These are phyloP conservation scores for Beta corolliflora DNA, from an alignment of 179 eudicot species.

Conservation along the genomic window DNA sequence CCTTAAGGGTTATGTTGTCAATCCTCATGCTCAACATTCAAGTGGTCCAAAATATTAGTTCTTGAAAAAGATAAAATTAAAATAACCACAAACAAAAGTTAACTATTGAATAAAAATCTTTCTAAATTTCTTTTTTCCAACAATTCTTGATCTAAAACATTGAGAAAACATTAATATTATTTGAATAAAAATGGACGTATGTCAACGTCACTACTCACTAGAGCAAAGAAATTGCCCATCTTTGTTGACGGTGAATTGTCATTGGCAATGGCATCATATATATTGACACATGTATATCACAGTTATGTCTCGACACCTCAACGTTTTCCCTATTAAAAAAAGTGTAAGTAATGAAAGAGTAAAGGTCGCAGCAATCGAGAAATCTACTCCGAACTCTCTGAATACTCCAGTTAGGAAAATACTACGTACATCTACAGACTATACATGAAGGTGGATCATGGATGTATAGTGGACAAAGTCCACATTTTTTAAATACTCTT, in stretches of 20 bases:
- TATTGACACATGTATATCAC: background rate
- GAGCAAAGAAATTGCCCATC: background rate
- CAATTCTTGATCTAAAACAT: background rate
- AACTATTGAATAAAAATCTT: background rate
- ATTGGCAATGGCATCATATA: background rate
- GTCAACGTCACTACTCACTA: background rate
- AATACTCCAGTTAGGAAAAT: background rate
- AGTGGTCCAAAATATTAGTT: slow-evolving; percentile 12
- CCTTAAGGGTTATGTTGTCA: background rate
- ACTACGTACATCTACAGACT: background rate
- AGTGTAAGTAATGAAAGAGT: slow-evolving; percentile 16
- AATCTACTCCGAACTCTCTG: slow-evolving; percentile 4
- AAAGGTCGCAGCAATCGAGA: slow-evolving; percentile 17
- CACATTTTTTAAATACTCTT: too few relatives aligned
- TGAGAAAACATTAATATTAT: background rate
- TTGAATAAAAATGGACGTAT: background rate
- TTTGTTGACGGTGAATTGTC: slow-evolving; percentile 26
- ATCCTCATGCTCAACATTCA: background rate
- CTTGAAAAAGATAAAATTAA: background rate
- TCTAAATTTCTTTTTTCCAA: too few relatives aligned
- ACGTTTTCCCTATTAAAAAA: background rate
- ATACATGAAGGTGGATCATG: background rate
- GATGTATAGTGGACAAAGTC: background rate
- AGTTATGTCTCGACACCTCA: slow-evolving; percentile 2
- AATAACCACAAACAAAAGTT: background rate